Evolutionary conservation across 768 basidiomycete genomes (phyloP), one percentile per base, ranked within the genome.

Genomic region (Tylopilus felleus): DNA sequence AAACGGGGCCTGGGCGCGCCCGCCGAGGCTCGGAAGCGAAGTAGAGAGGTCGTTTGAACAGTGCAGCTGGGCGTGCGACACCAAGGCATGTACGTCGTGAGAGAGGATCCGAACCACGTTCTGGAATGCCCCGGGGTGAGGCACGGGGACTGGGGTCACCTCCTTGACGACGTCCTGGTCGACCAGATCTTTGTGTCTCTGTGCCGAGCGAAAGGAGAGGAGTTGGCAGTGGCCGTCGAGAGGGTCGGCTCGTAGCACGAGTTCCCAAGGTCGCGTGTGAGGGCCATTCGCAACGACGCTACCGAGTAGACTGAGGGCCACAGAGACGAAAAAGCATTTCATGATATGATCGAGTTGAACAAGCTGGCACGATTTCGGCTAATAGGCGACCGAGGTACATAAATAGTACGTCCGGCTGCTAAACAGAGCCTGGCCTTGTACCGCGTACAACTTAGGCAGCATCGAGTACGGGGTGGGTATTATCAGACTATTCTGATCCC

Each of bases 181-280:
- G 54, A 38, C 21, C 45, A 68, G 23, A 6, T 41, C 61, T 22
- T 69, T 68, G 58, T 63, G 35, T 46, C 56, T 51, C 51, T 68
- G 63, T 8, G 57, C 40, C 10, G 54, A 52, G 43, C 52, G 53
- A 41, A 68, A 55, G 8, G 61, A 65, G 21, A 67, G 36, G 33
- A 53, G 19, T 27, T 53, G 14, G 56, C 66, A 68, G 54, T 31
- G 33, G 27, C 56, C 53, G n/a, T 53, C 36, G 44, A 56, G 42
- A 23, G 55, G 53, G 49, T 69, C 49, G n/a, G 48, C n/a, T 43
- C 52, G 59, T 10, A 67, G 22, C 21, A 60, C 58, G 21, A 67
- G 67, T 33, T 67, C 61, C 84, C 85, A 65, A 90, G 96, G 22
- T 89, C 92, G 22, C 85, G 86, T 78, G 81, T 84, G 87, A 86